Conservation (phyloP, 768 basidiomycete species). For the Crassisporium funariophilum region DNA sequence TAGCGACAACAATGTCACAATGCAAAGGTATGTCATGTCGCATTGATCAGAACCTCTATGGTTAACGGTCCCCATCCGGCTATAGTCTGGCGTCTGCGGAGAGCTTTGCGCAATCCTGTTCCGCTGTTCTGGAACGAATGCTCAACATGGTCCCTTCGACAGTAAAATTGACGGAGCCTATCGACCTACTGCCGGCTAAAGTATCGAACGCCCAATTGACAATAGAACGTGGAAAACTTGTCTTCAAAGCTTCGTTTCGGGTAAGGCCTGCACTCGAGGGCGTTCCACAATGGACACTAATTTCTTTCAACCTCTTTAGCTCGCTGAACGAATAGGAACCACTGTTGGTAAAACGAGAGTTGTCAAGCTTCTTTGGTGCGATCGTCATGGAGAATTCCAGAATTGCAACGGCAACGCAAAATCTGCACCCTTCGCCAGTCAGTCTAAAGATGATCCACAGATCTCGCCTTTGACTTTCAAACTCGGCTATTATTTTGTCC, state of each 20-base stretch:
- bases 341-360: slow-evolving; percentile 25
- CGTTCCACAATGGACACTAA: slow-evolving; percentile 2
- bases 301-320: slow-evolving; percentile 15
- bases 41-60: not conserved
- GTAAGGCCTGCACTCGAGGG: no score
- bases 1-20: slow-evolving; percentile 45
- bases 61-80: not conserved
- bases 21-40: slow-evolving; percentile 32
- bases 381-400: slow-evolving; percentile 29
- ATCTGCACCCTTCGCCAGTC: slow-evolving; percentile 21
- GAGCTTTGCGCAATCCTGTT: slow-evolving; percentile 34
- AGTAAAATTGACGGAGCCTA: slow-evolving; percentile 38
- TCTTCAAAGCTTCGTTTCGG: slow-evolving; percentile 33
- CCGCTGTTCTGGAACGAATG: slow-evolving; percentile 40
- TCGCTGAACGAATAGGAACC: slow-evolving; percentile 24
- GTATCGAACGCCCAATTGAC: slow-evolving; percentile 33
- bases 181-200: slow-evolving; percentile 37
- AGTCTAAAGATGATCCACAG: slow-evolving; percentile 22
- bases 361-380: slow-evolving; percentile 37
- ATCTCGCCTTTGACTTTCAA: slow-evolving; percentile 29
- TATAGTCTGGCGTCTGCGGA: slow-evolving; percentile 27
- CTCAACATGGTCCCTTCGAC: slow-evolving; percentile 41
- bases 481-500: slow-evolving; percentile 30
- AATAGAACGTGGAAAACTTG: slow-evolving; percentile 26
- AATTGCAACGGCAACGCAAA: slow-evolving; percentile 25